phyloP scores from a whole-genome alignment of 2,329 filamentous ascomycete species.

The Pseudogymnoascus sp. region DNA sequence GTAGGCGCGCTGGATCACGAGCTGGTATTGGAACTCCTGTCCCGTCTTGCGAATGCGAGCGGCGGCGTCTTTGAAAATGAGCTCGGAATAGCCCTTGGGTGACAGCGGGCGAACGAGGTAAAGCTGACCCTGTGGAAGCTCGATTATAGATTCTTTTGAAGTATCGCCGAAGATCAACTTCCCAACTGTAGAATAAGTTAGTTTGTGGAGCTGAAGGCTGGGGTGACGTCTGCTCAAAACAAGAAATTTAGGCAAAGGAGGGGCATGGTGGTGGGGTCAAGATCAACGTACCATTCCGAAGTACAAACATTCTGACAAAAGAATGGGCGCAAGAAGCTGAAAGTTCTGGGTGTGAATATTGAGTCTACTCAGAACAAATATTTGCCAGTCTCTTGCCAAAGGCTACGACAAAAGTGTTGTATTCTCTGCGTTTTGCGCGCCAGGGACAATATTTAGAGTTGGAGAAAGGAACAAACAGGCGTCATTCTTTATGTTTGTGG shows the following conservation, averaged over 20 bases:
- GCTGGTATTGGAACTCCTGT: slow-evolving; percentile 94
- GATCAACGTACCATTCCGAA: slow-evolving; percentile 43
- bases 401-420: slow-evolving; percentile 2
- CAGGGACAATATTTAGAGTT: slow-evolving; percentile 3
- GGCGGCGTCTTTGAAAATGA: slow-evolving; percentile 96
- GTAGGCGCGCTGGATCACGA: slow-evolving; percentile 91
- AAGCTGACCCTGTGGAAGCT: slow-evolving; percentile 90
- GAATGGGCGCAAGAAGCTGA: neutral
- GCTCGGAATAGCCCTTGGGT: slow-evolving; percentile 95
- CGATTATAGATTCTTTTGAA: slow-evolving; percentile 82
- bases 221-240: slow-evolving; percentile 19
- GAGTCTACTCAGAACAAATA: slow-evolving; percentile 8
- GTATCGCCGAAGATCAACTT: slow-evolving; percentile 84
- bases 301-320: slow-evolving; percentile 43
- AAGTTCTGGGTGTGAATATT: neutral
- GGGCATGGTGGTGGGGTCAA: slow-evolving; percentile 15
- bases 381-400: slow-evolving; percentile 3
- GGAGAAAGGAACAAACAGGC: slow-evolving; percentile 8
- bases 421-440: neutral
- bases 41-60: slow-evolving; percentile 87
- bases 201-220: slow-evolving; percentile 11
- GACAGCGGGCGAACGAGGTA: slow-evolving; percentile 94
- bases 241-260: slow-evolving; percentile 15
- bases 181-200: slow-evolving; percentile 52
- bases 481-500: slow-evolving; percentile 11